Base-by-base conservation (phyloP, 305 asterid genomes). In the Plantago coronopus region DNA sequence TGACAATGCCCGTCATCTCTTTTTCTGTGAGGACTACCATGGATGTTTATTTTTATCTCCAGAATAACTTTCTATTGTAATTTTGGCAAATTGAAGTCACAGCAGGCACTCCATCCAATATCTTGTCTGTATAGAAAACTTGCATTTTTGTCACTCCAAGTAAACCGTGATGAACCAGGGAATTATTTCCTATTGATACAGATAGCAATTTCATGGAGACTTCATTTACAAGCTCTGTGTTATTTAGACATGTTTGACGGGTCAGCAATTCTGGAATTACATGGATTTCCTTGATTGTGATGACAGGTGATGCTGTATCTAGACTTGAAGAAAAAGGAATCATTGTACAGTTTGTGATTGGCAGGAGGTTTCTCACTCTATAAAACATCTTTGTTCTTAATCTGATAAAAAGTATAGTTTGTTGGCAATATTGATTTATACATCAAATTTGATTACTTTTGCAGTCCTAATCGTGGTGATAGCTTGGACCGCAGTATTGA, bases 391-490 rank as follows among this genome's bases (percentile, higher is more conserved):
- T 69, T 57, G 63, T 29, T 67, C 71, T 47, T 62, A 59, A 40
- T 67, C 48, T 18, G 63, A 57, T 29, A 38, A n/a, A 53, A 22
- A 38, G 43, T 57, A 12, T 45, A 38, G 27, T 20, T 27, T 66
- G 25, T 58, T 20, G 45, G 62, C 31, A 27, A 56, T 66, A 53
- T 62, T 21, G 54, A 57, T 54, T 64, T 45, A 59, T 69, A 49
- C 23, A 58, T 63, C 51, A 55, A 47, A n/a, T n/a, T n/a, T n/a
- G n/a, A n/a, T n/a, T n/a, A n/a, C n/a, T 55, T 59, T 80, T 77
- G 74, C 89, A 93, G 99, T 79, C 84, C 96, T 72, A 93, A 89
- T 48, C 87, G 91, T 40, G 99, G 99, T 69, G 97, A 93, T 75
- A 89, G 91, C 90, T 82, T 93, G 94, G 99, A 93, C 82, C 96